These are phyloP conservation scores for Neurospora crassa DNA, from an alignment of 2,329 filamentous ascomycete species.

Conservation along the genomic window DNA sequence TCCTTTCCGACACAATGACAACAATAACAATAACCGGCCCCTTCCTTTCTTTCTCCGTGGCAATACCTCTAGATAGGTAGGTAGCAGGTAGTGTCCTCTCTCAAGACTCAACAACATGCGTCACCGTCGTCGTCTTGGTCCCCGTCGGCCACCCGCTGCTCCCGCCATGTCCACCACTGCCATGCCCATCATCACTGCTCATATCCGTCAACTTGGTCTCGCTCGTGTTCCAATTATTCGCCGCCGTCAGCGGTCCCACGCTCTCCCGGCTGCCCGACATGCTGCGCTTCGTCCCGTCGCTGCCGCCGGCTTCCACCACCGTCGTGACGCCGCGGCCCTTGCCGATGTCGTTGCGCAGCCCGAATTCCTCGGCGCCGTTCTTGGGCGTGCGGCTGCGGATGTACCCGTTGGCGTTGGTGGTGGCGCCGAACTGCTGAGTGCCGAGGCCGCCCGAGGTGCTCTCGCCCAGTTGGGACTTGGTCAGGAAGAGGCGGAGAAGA, in stretches of 20 bases:
- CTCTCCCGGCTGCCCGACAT: background rate
- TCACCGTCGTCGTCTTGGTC: background rate
- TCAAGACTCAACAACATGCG: background rate
- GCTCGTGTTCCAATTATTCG: background rate
- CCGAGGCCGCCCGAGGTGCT: background rate
- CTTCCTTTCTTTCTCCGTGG: too few relatives aligned
- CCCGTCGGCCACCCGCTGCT: background rate
- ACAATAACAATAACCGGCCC: too few relatives aligned
- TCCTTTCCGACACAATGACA: too few relatives aligned
- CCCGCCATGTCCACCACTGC: too few relatives aligned
- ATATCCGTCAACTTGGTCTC: background rate
- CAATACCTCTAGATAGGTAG: too few relatives aligned
- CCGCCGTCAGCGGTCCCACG: background rate
- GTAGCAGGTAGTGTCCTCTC: too few relatives aligned
- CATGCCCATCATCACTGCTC: background rate
- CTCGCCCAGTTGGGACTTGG: background rate
- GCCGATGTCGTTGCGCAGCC: background rate
- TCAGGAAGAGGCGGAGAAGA: background rate
- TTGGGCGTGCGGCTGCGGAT: background rate
- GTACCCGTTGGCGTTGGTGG: background rate
- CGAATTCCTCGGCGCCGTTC: background rate
- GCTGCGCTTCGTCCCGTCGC: background rate
- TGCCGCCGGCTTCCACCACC: background rate
- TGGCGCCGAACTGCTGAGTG: background rate
- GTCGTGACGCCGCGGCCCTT: background rate